A percentile compares a stretch with the other conserved stretches of the same genome.
These are phyloP conservation scores for Yamagishiella unicocca DNA, from an alignment of 139 green algal species.

Conservation along the genomic window DNA sequence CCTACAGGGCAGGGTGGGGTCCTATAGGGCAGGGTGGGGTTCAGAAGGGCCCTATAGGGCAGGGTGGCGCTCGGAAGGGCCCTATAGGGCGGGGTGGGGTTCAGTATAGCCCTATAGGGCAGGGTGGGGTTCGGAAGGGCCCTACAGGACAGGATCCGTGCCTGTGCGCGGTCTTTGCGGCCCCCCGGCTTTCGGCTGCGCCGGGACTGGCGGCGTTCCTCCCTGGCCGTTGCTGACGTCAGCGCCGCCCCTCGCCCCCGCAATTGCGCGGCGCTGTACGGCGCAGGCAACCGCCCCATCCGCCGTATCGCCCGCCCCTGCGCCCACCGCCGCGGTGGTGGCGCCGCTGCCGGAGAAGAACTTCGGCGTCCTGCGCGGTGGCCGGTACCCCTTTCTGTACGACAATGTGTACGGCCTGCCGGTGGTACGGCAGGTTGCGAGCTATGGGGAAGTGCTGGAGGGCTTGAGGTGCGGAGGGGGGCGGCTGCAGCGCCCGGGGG, in stretches of 20 bases:
- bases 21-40: no score
- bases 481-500: no score
- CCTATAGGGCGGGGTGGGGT: no score
- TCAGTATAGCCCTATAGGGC: no score
- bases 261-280: not conserved
- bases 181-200: not conserved
- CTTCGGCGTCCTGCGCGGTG: constrained; percentile 62
- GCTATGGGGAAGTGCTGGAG: constrained; percentile 72
- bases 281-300: not conserved
- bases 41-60: no score
- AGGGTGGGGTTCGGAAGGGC: no score
- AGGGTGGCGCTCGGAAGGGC: no score
- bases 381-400: constrained; percentile 70
- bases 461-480: constrained; percentile 47
- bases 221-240: not conserved
- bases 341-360: constrained; percentile 67
- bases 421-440: constrained; percentile 64
- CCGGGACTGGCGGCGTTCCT: not conserved
- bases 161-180: no score
- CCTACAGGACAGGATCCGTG: no score
- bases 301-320: no score
- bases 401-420: constrained; percentile 74
- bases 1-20: no score
- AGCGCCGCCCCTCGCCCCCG: no score
- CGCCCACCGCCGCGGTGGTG: not conserved